Base-by-base conservation (phyloP, 2,329 filamentous ascomycete species). In the Cytospora mali region DNA sequence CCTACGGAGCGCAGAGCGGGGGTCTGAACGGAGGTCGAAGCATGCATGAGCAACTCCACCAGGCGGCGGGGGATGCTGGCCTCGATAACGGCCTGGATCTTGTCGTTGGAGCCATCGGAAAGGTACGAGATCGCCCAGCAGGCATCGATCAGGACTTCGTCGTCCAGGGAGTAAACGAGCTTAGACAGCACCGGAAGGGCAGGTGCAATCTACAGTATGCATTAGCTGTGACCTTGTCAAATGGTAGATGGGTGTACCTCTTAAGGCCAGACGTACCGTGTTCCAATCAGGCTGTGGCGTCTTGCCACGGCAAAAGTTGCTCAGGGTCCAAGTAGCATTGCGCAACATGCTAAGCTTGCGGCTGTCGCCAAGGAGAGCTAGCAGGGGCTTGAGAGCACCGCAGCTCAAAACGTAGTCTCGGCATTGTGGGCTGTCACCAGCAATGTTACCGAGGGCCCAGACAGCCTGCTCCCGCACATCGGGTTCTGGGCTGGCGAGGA, bases 51-150 rank as follows among this genome's bases (percentile, higher is more conserved):
- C 61, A 99, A 86, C 83, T 99, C 95, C 5, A 99, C 95, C 9
- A 99, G 87, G 66, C 95, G 90, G 68, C 95, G 93, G 66, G 95
- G 95, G 67, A 99, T 99, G 69, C 95, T 94, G 51, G 94, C 95
- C 80, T 99, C 95, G 71, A 99, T 98, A 61, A 99, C 95, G 53
- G 95, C 94, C 79, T 99, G 95, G 68, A 99, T 99, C 84, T 99
- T 99, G 74, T 99, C 95, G 76, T 99, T 99, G 71, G 93, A 92
- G 50, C 95, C 95, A 77, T 99, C 95, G 3, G 95, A 98, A 23
- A 99, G 87, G 75, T 99, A 99, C 0, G 94, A 98, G 73, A 99
- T 98, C 66, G 95, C 95, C 95, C 95, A 99, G 88, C 95, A 99
- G 64, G 95, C 95, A 77, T 99, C 95, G 72, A 99, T 99, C 65